These are phyloP conservation scores for Rhodocollybia butyracea DNA, from an alignment of 768 basidiomycete genomes.

Conservation along the genomic window DNA sequence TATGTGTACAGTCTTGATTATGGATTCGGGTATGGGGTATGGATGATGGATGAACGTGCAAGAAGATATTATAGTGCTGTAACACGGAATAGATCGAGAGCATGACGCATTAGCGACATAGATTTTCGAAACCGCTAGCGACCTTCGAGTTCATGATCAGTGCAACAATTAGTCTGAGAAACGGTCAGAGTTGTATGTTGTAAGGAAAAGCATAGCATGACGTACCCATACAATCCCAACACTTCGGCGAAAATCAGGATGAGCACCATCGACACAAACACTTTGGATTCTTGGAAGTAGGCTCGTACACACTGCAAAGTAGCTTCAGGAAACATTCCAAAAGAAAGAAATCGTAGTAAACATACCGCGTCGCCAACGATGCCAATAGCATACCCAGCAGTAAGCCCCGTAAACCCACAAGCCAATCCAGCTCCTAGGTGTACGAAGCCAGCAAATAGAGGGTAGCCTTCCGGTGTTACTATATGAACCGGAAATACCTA, in stretches of 20 bases:
- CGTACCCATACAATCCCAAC: conserved; percentile 82
- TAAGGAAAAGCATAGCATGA: conserved; percentile 8
- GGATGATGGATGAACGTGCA: background rate
- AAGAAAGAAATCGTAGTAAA: conserved; percentile 10
- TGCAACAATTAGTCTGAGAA: conserved; percentile 72
- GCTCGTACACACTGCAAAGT: conserved; percentile 76
- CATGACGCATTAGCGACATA: background rate
- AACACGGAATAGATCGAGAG: background rate
- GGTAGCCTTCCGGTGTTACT: conserved; percentile 71
- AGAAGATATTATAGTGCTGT: background rate
- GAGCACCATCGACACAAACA: conserved; percentile 95
- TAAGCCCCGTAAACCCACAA: conserved; percentile 87
- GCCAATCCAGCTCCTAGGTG: conserved; percentile 92
- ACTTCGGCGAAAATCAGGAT: conserved; percentile 94
- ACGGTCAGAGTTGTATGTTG: background rate
- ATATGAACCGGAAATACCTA: conserved; percentile 14
- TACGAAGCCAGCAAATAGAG: conserved; percentile 83
- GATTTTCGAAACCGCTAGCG: conserved; percentile 29
- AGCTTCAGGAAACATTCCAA: conserved; percentile 4
- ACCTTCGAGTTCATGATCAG: conserved; percentile 88
- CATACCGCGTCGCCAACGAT: conserved; percentile 90
- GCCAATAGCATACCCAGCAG: conserved; percentile 94
- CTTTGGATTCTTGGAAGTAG: conserved; percentile 84
- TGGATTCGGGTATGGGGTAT: background rate
- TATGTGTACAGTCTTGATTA: background rate